phyloP scores from a whole-genome alignment of 768 basidiomycete species.

The Lentinula sp. region DNA sequence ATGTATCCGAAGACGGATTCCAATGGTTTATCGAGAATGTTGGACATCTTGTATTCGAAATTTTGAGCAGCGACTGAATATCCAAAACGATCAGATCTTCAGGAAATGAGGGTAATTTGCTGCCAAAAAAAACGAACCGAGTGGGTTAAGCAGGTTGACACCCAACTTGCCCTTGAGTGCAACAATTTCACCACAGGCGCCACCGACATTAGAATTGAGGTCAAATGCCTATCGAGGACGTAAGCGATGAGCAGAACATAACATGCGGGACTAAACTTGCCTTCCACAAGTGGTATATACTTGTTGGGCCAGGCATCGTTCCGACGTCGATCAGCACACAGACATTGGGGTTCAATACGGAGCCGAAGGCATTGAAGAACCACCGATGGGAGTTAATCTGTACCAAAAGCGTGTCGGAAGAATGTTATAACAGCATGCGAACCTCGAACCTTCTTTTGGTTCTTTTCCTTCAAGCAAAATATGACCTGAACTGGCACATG shows the following conservation, averaged over 20 bases:
- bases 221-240: constrained; percentile 56
- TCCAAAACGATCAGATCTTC: constrained; percentile 2
- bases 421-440: neutral
- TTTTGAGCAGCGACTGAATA: constrained; percentile 76
- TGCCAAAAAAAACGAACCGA: constrained; percentile 22
- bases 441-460: constrained; percentile 65
- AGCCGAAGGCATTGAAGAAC: constrained; percentile 91
- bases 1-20: constrained; percentile 93
- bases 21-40: constrained; percentile 88
- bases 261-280: neutral
- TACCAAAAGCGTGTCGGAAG: neutral
- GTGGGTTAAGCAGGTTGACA: constrained; percentile 73
- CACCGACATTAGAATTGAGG: constrained; percentile 84
- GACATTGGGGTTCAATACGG: constrained; percentile 83
- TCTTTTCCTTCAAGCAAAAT: constrained; percentile 89
- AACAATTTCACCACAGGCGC: constrained; percentile 95
- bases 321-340: constrained; percentile 90
- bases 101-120: neutral
- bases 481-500: constrained; percentile 88
- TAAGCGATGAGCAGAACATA: constrained; percentile 20
- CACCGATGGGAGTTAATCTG: constrained; percentile 86
- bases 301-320: constrained; percentile 63
- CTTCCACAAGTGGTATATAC: constrained; percentile 76
- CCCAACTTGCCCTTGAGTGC: constrained; percentile 85
- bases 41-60: constrained; percentile 92